These are phyloP conservation scores for Coprinopsis sp. DNA, from an alignment of 768 basidiomycete species.

Conservation along the genomic window DNA sequence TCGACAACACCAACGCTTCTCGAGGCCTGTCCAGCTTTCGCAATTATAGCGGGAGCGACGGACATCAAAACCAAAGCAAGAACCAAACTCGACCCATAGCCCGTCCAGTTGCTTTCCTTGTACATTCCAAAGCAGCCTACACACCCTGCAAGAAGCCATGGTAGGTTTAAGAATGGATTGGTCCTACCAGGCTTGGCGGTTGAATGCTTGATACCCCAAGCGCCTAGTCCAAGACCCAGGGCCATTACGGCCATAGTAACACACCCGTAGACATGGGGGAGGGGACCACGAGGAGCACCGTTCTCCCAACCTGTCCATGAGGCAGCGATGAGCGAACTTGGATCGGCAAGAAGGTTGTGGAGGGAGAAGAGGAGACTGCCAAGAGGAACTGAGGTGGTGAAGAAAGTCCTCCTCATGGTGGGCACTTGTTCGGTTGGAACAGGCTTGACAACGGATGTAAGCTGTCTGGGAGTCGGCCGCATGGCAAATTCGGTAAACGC, in stretches of 20 bases:
- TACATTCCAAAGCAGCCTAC: conserved; percentile 54
- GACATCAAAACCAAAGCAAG: conserved; percentile 63
- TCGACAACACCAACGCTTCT: background rate
- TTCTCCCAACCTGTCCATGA: conserved; percentile 86
- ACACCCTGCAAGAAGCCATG: conserved; percentile 46
- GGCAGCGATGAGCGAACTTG: conserved; percentile 78
- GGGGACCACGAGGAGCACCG: conserved; percentile 56
- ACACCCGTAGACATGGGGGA: conserved; percentile 66
- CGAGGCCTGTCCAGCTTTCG: conserved; percentile 36
- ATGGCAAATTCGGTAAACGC: conserved; percentile 54
- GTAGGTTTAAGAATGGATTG: conserved; percentile 32
- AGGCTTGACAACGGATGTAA: background rate
- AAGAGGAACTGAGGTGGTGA: conserved; percentile 47
- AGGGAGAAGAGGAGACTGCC: conserved; percentile 68
- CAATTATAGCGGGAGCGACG: conserved; percentile 50
- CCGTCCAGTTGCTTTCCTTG: conserved; percentile 57
- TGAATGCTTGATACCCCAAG: conserved; percentile 22
- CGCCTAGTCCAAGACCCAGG: conserved; percentile 44
- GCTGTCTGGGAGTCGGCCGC: conserved; percentile 35
- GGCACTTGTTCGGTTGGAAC: background rate
- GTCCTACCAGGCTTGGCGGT: conserved; percentile 21
- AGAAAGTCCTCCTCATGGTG: background rate
- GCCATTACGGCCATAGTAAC: conserved; percentile 62
- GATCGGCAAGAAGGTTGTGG: conserved; percentile 69
- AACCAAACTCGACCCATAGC: conserved; percentile 64